Conservation (phyloP, 306 rosid genomes). For the Prunus armeniaca region DNA sequence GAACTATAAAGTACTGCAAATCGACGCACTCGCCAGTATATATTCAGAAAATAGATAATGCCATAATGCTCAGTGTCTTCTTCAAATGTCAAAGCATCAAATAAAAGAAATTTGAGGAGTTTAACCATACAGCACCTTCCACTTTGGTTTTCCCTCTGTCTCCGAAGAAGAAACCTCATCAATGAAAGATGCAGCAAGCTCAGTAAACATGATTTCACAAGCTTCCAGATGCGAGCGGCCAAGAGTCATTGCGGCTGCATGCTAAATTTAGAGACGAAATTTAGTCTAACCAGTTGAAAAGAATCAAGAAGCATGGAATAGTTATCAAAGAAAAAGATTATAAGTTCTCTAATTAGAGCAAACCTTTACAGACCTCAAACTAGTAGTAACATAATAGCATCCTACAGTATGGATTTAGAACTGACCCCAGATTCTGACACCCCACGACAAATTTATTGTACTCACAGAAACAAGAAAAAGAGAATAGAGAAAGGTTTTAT, state of each 20-base stretch:
- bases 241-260: conserved; percentile 98
- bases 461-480: not conserved
- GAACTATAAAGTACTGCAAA: not conserved
- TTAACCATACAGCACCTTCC: conserved; percentile 69
- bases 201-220: conserved; percentile 88
- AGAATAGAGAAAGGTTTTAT: not conserved
- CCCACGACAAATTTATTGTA: not conserved
- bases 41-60: not conserved
- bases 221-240: conserved; percentile 95
- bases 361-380: not conserved
- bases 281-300: conserved; percentile 14
- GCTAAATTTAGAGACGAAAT: conserved; percentile 47
- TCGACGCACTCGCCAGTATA: not conserved
- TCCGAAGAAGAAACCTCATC: conserved; percentile 75
- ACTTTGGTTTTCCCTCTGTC: conserved; percentile 88
- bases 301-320: not conserved
- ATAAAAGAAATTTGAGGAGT: conserved; percentile 15
- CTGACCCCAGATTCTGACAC: not conserved
- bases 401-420: not conserved
- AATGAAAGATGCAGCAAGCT: conserved; percentile 72
- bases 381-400: not conserved
- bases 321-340: not conserved
- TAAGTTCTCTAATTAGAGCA: not conserved
- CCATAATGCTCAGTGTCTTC: not conserved
- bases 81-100: not conserved